These are phyloP conservation scores for Amanita thiersii DNA, from an alignment of 768 basidiomycete species.

Conservation along the genomic window DNA sequence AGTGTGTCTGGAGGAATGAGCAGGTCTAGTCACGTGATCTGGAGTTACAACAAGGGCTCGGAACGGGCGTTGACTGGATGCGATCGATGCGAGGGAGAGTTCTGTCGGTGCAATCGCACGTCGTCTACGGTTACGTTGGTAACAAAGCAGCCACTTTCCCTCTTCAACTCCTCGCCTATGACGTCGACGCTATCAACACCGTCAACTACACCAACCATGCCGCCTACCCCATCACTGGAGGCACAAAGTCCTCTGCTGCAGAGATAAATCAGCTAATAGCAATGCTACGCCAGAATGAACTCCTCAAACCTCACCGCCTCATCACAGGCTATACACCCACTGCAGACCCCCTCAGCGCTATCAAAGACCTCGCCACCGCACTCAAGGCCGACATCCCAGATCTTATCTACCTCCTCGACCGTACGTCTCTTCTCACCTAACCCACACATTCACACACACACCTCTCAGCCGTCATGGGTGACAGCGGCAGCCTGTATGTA, in stretches of 20 bases:
- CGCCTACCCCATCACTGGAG: slow-evolving; percentile 78
- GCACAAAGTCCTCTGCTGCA: slow-evolving; percentile 66
- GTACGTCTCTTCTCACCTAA: slow-evolving; percentile 36
- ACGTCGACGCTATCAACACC: slow-evolving; percentile 91
- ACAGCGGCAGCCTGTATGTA: slow-evolving; percentile 85
- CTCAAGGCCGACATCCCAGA: slow-evolving; percentile 50
- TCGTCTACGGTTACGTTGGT: slow-evolving; percentile 90
- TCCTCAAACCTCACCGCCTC: slow-evolving; percentile 63
- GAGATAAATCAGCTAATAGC: slow-evolving; percentile 75
- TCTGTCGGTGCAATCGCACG: slow-evolving; percentile 89
- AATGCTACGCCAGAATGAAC: slow-evolving; percentile 64
- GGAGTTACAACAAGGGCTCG: too few species aligned
- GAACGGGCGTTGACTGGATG: slow-evolving; percentile 1
- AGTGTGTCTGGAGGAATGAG: too few species aligned
- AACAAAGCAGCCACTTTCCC: slow-evolving; percentile 75
- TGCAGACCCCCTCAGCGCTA: slow-evolving; percentile 64
- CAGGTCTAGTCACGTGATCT: too few species aligned
- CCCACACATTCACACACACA: neutral
- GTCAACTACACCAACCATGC: slow-evolving; percentile 95
- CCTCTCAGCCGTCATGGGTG: slow-evolving; percentile 85
- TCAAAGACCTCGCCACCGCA: slow-evolving; percentile 53
- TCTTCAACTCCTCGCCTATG: slow-evolving; percentile 82
- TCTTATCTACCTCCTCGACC: slow-evolving; percentile 85
- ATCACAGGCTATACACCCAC: slow-evolving; percentile 93
- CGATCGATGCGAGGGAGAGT: slow-evolving; percentile 41